Evolutionary conservation across 2,329 filamentous ascomycete species (phyloP).

Genomic region (Paecilomyces sp.): DNA sequence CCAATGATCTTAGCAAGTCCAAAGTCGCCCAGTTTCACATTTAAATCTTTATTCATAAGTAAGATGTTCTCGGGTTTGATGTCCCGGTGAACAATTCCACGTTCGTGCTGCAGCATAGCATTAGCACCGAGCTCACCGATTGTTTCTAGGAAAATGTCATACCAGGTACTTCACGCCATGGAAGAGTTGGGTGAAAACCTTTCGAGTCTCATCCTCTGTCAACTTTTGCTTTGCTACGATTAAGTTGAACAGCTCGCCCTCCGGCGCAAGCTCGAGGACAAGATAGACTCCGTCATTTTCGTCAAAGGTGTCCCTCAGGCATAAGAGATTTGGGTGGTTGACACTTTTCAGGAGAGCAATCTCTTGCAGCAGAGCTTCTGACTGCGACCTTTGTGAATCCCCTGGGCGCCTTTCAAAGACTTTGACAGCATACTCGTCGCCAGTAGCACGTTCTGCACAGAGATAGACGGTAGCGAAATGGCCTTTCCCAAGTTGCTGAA

Average conservation of each 20-base stretch:
- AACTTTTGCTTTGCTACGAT: constrained; percentile 89
- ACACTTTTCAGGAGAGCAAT: constrained; percentile 97
- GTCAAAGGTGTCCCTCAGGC: constrained; percentile 90
- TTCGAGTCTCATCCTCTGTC: constrained; percentile 73
- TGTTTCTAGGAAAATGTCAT: constrained; percentile 28
- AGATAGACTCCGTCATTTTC: constrained; percentile 86
- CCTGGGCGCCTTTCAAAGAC: constrained; percentile 81
- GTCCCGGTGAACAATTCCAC: constrained; percentile 93
- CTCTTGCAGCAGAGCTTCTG: constrained; percentile 85
- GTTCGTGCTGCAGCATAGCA: constrained; percentile 66
- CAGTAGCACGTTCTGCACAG: constrained; percentile 78
- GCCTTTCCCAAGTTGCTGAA: constrained; percentile 84
- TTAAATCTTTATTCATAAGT: constrained; percentile 73
- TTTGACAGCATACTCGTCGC: constrained; percentile 83
- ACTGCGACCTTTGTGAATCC: constrained; percentile 75
- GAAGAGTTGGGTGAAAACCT: constrained; percentile 85
- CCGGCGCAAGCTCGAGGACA: constrained; percentile 79
- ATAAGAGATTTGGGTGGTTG: constrained; percentile 86
- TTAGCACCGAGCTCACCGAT: constrained; percentile 5
- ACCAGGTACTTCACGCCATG: constrained; percentile 93
- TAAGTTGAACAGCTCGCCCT: constrained; percentile 93
- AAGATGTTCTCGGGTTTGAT: constrained; percentile 98
- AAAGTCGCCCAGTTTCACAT: constrained; percentile 92
- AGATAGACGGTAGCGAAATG: constrained; percentile 93
- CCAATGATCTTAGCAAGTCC: constrained; percentile 97